Evolutionary conservation across 2,329 filamentous ascomycete species (phyloP).

Genomic region (Phaeophleospora eucalypticola): DNA sequence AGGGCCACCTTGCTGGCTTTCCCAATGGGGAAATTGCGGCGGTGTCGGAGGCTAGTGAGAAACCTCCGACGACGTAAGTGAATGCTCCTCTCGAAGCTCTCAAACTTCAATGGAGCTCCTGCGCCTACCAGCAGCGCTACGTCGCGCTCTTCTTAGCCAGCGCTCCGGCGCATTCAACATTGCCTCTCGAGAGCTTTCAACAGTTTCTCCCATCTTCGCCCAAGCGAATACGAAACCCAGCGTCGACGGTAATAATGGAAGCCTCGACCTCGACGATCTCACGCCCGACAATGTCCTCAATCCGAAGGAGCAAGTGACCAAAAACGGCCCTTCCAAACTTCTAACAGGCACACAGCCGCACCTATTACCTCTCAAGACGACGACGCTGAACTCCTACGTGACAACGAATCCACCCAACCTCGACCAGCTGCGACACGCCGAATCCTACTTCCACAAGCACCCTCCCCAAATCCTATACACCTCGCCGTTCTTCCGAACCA

Average conservation of each 20-base stretch:
- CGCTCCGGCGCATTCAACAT: slow-evolving; percentile 2
- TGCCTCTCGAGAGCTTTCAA: slow-evolving; percentile 4
- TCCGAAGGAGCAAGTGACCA: slow-evolving; percentile 1
- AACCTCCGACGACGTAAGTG: neutral
- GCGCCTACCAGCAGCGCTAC: slow-evolving; percentile 24
- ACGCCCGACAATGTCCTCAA: slow-evolving; percentile 29
- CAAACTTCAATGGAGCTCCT: slow-evolving; percentile 25
- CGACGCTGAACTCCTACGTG: slow-evolving; percentile 33
- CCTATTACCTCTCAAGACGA: slow-evolving; percentile 27
- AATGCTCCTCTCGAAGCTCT: neutral
- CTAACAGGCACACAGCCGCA: no score
- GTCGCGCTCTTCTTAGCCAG: slow-evolving; percentile 13
- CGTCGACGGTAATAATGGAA: slow-evolving; percentile 5
- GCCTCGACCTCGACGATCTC: slow-evolving; percentile 32
- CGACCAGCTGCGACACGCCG: slow-evolving; percentile 39
- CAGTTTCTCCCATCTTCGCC: slow-evolving; percentile 1
- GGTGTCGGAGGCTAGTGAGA: neutral
- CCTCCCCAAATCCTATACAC: slow-evolving; percentile 57
- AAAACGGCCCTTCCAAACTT: slow-evolving; percentile 1
- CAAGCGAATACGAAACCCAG: neutral
- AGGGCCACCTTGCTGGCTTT: neutral
- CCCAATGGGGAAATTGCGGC: neutral
- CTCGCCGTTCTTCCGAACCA: slow-evolving; percentile 56
- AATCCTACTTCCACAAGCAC: slow-evolving; percentile 44
- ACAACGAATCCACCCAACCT: slow-evolving; percentile 29